phyloP scores from a whole-genome alignment of 148 eudicot species.

The Salicornia ramosissima region DNA sequence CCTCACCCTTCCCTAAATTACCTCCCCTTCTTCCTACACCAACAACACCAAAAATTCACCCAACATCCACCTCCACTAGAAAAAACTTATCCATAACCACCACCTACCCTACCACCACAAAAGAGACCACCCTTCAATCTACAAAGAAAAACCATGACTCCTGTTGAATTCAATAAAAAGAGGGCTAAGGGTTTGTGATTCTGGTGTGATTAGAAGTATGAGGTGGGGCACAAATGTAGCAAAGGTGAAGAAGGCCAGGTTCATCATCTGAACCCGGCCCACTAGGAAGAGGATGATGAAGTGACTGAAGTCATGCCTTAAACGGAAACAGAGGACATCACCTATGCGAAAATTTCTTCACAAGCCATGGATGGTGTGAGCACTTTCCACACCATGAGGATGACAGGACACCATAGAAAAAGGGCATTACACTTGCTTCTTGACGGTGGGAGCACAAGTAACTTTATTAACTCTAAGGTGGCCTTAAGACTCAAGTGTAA shows the following conservation, averaged over 20 bases:
- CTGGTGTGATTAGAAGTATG: neutral
- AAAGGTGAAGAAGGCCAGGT: neutral
- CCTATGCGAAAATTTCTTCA: neutral
- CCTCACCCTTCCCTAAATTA: too few relatives aligned
- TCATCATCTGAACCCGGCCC: too few relatives aligned
- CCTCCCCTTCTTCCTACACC: too few relatives aligned
- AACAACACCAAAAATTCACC: too few relatives aligned
- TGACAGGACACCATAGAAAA: neutral
- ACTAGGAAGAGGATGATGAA: neutral
- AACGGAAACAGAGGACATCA: neutral
- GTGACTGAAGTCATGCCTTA: rapidly evolving
- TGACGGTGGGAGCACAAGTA: neutral
- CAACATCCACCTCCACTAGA: too few relatives aligned
- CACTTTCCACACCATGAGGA: neutral
- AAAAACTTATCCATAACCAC: too few relatives aligned
- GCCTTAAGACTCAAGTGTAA: neutral
- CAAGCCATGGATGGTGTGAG: neutral
- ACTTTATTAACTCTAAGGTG: too few relatives aligned
- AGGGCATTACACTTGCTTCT: neutral
- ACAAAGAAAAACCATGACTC: neutral
- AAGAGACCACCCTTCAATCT: too few relatives aligned
- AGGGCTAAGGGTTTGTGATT: neutral
- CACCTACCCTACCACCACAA: too few relatives aligned
- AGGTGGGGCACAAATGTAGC: neutral
- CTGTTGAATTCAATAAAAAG: neutral